These are phyloP conservation scores for Selenicereus undatus DNA, from an alignment of 148 eudicot genomes.

Conservation along the genomic window DNA sequence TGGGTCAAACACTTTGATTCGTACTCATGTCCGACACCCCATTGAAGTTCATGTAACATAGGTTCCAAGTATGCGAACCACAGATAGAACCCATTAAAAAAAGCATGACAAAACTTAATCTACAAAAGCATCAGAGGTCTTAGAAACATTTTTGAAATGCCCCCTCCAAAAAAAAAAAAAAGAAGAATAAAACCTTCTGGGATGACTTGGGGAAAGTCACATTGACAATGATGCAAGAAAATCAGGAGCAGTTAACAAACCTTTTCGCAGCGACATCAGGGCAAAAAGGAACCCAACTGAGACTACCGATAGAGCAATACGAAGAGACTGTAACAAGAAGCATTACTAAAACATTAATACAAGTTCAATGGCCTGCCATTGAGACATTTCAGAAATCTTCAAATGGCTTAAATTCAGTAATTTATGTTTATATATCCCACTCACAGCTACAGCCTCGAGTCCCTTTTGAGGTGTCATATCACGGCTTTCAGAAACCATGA, in stretches of 20 bases:
- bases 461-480: constrained; percentile 59
- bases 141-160: no score
- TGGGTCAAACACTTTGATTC: no score
- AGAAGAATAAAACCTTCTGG: background rate
- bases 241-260: constrained; percentile 32
- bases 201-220: background rate
- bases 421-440: constrained; percentile 22
- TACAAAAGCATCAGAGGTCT: no score
- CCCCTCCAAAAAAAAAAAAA: no score
- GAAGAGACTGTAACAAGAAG: constrained; percentile 68
- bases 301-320: constrained; percentile 54
- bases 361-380: constrained; percentile 1
- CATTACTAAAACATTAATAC: background rate
- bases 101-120: no score
- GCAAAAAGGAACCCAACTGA: constrained; percentile 58
- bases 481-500: constrained; percentile 65
- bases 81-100: no score
- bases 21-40: no score
- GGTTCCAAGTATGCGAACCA: no score
- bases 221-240: background rate
- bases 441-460: constrained; percentile 83
- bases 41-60: no score
- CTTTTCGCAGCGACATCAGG: constrained; percentile 63
- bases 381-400: background rate
- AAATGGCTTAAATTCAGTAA: background rate